Evolutionary conservation across 805 yeast species (phyloP).

Genomic region (Teunomyces funiuensis): DNA sequence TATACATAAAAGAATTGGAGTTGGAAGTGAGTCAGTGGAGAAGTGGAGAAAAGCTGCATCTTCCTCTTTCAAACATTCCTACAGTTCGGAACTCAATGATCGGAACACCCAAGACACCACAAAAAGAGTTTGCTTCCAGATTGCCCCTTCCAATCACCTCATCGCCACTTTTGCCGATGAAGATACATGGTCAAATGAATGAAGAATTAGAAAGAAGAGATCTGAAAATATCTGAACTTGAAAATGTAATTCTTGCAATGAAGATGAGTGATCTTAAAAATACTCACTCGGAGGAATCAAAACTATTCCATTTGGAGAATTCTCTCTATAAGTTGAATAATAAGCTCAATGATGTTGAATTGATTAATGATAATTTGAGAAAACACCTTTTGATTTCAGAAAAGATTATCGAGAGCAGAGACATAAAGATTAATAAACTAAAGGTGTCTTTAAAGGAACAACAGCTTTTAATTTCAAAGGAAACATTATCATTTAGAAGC

Average conservation of each 20-base stretch:
- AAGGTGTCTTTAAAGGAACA: constrained; percentile 52
- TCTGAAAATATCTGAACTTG: constrained; percentile 29
- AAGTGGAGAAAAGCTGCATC: constrained; percentile 21
- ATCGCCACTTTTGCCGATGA: constrained; percentile 6
- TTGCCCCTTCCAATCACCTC: constrained; percentile 13
- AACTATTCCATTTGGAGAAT: constrained; percentile 53
- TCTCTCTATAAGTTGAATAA: constrained; percentile 56
- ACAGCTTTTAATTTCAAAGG: constrained; percentile 47
- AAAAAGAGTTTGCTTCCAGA: constrained; percentile 13
- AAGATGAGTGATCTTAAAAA: constrained; percentile 29
- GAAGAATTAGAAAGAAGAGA: constrained; percentile 30
- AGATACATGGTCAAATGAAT: constrained; percentile 6
- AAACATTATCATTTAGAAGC: constrained; percentile 49
- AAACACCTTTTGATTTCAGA: constrained; percentile 57
- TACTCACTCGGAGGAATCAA: constrained; percentile 45
- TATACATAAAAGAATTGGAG: constrained; percentile 42
- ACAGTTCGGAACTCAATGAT: constrained; percentile 10
- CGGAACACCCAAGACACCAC: constrained; percentile 12
- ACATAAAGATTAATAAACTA: constrained; percentile 54
- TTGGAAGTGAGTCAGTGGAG: constrained; percentile 39
- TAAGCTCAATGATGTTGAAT: constrained; percentile 61
- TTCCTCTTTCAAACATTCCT: constrained; percentile 7
- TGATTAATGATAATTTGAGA: constrained; percentile 56
- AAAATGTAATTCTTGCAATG: constrained; percentile 26
- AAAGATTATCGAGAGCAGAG: constrained; percentile 57